Percentiles rank a stretch among this genome's conserved stretches.
Evolutionary conservation across 1,139 yeast genomes (phyloP).

Genomic region (Yamadazyma taylorii): DNA sequence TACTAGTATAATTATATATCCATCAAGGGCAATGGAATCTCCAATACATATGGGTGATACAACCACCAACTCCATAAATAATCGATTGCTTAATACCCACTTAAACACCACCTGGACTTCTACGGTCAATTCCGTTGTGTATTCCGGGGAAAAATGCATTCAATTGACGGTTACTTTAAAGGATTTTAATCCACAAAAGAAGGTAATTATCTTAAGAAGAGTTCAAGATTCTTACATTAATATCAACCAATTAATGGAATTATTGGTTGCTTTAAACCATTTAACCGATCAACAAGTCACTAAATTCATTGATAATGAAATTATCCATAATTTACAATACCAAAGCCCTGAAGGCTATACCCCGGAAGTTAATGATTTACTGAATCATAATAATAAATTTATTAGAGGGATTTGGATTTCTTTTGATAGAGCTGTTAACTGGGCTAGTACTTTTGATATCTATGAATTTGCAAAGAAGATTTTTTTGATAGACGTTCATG

Average conservation of each 20-base stretch:
- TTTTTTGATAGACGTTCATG: slow-evolving; percentile 48
- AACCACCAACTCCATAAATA: slow-evolving; percentile 43
- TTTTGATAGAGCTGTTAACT: slow-evolving; percentile 43
- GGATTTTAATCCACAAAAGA: slow-evolving; percentile 4
- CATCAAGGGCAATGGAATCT: slow-evolving; percentile 34
- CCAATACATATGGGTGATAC: slow-evolving; percentile 47
- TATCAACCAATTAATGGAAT: slow-evolving; percentile 36
- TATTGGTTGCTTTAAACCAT: slow-evolving; percentile 32
- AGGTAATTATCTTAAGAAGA: slow-evolving; percentile 35
- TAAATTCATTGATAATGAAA: slow-evolving; percentile 35
- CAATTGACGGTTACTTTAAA: slow-evolving; percentile 29
- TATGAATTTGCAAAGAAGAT: slow-evolving; percentile 41
- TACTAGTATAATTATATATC: too few relatives aligned
- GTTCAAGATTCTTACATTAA: slow-evolving; percentile 48
- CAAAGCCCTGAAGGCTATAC: slow-evolving; percentile 22
- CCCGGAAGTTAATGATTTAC: slow-evolving; percentile 31
- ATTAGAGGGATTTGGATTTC: slow-evolving; percentile 46
- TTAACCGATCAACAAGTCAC: slow-evolving; percentile 27
- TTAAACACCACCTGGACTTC: slow-evolving; percentile 23
- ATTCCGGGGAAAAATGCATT: slow-evolving; percentile 40
- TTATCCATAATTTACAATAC: slow-evolving; percentile 34
- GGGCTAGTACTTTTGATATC: slow-evolving; percentile 43
- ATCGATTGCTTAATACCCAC: slow-evolving; percentile 39
- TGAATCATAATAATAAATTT: slow-evolving; percentile 24
- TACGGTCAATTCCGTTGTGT: slow-evolving; percentile 31